These are phyloP conservation scores for Erigeron canadensis DNA, from an alignment of 129 eudicot species.

Conservation along the genomic window DNA sequence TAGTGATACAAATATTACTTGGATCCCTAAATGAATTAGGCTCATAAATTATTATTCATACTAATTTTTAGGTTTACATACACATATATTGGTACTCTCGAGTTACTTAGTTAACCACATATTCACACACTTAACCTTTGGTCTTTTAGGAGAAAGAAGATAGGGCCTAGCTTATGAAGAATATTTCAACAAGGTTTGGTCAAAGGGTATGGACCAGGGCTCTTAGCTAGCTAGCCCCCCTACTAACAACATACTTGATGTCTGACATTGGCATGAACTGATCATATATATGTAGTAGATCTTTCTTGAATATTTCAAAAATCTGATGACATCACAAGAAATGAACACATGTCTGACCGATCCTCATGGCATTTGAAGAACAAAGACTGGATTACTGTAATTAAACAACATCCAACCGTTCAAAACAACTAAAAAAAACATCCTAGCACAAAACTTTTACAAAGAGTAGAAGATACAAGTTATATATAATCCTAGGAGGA, in stretches of 20 bases:
- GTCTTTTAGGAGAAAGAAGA: too few species aligned
- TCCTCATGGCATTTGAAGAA: background rate
- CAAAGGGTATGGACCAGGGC: background rate
- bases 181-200: background rate
- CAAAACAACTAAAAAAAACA: too few species aligned
- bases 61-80: too few species aligned
- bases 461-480: too few species aligned
- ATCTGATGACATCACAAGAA: background rate
- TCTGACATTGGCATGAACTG: background rate
- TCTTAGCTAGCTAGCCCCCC: background rate
- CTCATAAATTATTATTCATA: too few species aligned
- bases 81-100: too few species aligned
- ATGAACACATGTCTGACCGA: background rate
- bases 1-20: too few species aligned
- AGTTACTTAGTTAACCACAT: too few species aligned
- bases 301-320: background rate
- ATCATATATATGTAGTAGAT: constrained; percentile 1
- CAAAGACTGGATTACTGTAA: background rate
- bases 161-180: too few species aligned
- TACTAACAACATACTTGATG: background rate
- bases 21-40: too few species aligned
- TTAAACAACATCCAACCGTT: background rate
- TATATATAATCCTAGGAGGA: too few species aligned
- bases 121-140: too few species aligned
- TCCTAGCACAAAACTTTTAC: background rate